Evolutionary conservation across 176 grass and related monocot genomes (phyloP), one percentile per base, ranked within the genome.

Genomic region (Phyllostachys edulis): DNA sequence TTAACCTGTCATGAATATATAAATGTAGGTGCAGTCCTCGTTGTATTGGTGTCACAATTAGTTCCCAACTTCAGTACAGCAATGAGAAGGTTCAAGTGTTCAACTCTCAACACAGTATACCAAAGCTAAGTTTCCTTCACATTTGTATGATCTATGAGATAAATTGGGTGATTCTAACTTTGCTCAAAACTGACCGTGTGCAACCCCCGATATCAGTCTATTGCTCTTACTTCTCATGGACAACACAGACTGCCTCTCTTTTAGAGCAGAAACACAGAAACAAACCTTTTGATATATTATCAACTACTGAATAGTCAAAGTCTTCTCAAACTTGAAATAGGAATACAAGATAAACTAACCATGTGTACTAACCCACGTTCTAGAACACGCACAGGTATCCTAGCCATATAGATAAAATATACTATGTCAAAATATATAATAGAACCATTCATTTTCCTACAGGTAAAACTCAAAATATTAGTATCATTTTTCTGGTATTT

Each of bases 201-300:
- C 68, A 59, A n/a, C 56, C 8, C 8, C 21, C 0, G 39, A 9
- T 55, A 83, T 80, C 15, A 67, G n/a, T 71, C 1, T 26, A 47
- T n/a, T 71, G 34, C 78, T 85, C 54, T 82, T 81, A 9, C 59
- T 86, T 90, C 64, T 74, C 18, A 39, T 42, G 21, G 41, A 32
- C n/a, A 61, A 68, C 63, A 71, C 9, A 55, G 9, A 76, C 29
- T n/a, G 12, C 7, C n/a, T 17, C 41, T 71, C 56, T 38, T 72
- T 72, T 63, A 20, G 34, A 24, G 21, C 46, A 84, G 15, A 41
- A 61, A 67, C 54, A 82, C 15, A 21, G 9, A 9, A 26, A 44
- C 23, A 20, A 20, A 56, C 51, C 11, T 84, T 84, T 21, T 80
- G 5, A 66, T 79, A 49, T 67, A 72, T 39, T 13, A 88, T 70